Evolutionary conservation across 441 rosid species (phyloP), one percentile per base, ranked within the genome.

Genomic region (Erysimum cheiri): DNA sequence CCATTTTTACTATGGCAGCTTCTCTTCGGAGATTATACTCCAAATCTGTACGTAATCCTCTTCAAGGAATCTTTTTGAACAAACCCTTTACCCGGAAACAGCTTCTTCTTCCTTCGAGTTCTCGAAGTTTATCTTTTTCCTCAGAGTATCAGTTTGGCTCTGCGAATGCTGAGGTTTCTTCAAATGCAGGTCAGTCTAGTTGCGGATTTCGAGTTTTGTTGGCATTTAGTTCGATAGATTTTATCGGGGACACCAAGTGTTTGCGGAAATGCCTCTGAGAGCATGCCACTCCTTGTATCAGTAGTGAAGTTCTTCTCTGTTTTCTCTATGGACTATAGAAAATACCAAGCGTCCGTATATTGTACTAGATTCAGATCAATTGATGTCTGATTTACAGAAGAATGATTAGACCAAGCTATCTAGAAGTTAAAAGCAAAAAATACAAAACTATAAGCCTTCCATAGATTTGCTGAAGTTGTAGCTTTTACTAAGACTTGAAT

Each of bases 241-340:
- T 31, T 6, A 12, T 29, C 15, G 2, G 9, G 71, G 19, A 2
- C 43, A 55, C 63, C 52, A 67, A n/a, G 3, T 43, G 63, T 67
- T 67, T 67, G 71, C 19, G 14, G 13, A 67, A 67, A 67, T 67
- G 54, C 24, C 32, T 31, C 71, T 41, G 5, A 54, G 40, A 41
- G 0, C 3, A 32, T 35, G 14, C 0, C 12, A 10, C 3, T 32
- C 6, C 15, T 5, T 36, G 6, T 62, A 61, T 15, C 2, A 5
- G 31, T 44, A 22, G 24, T 1, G 31, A 5, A 44, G 46, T 12
- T 15, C 5, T 28, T 6, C 33, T 26, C 15, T 50, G 56, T 5
- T 50, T 1, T 3, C 17, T 50, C 56, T 50, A 50, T 12, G 4
- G 56, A 26, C 5, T 50, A 13, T 12, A 50, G 17, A 29, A 7